phyloP scores from a whole-genome alignment of 352 stramenopile genomes.

The Phytophthora macrochlamydospora region DNA sequence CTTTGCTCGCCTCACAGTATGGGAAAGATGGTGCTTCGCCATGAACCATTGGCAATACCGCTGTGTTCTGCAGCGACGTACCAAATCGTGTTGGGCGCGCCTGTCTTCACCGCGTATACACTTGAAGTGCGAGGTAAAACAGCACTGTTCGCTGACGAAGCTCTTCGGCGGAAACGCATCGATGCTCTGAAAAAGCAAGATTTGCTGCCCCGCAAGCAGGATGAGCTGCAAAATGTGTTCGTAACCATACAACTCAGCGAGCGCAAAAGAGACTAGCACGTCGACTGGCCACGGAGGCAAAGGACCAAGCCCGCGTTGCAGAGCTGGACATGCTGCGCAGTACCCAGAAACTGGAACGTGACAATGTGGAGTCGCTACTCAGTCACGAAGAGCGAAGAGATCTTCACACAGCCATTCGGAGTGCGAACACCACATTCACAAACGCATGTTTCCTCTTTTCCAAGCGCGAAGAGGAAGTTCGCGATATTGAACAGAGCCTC shows the following conservation, averaged over 20 bases:
- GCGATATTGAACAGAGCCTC: constrained; percentile 66
- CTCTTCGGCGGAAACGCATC: constrained; percentile 49
- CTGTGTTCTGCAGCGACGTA: constrained; percentile 58
- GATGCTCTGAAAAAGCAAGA: constrained; percentile 75
- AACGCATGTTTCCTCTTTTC: constrained; percentile 70
- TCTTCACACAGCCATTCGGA: constrained; percentile 46
- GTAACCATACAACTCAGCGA: constrained; percentile 73
- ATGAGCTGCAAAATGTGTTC: constrained; percentile 73
- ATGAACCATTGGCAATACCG: constrained; percentile 62
- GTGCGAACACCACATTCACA: constrained; percentile 52
- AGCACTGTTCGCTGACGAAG: constrained; percentile 53
- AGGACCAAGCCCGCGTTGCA: constrained; percentile 46
- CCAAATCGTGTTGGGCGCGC: constrained; percentile 76
- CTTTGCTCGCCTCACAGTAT: constrained; percentile 70
- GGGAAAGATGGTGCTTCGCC: constrained; percentile 66
- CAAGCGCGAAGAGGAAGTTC: constrained; percentile 74
- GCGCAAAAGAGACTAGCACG: constrained; percentile 63
- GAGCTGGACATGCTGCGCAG: constrained; percentile 58
- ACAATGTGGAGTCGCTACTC: constrained; percentile 45
- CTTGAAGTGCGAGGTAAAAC: constrained; percentile 57
- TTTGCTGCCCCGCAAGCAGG: constrained; percentile 54
- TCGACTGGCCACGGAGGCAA: constrained; percentile 51
- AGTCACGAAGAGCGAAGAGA: constrained; percentile 42
- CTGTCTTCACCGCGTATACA: constrained; percentile 72
- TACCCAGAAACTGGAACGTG: constrained; percentile 53